These are phyloP conservation scores for Paramecium octaurelia DNA, from an alignment of 73 alveolate species.

Conservation along the genomic window DNA sequence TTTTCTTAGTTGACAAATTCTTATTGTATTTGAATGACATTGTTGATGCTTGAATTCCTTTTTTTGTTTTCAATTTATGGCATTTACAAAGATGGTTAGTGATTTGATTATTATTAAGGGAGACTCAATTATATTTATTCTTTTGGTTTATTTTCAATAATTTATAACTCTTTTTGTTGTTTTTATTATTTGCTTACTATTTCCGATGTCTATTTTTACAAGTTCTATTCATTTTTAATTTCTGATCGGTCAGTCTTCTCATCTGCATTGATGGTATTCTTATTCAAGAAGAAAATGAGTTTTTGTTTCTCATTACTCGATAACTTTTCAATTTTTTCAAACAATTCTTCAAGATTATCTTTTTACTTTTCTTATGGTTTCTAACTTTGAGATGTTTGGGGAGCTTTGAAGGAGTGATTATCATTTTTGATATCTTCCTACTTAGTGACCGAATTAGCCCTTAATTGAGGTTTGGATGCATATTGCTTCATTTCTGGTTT, in stretches of 20 bases:
- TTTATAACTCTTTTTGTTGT: slow-evolving; percentile 40
- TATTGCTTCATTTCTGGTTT: background rate
- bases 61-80: slow-evolving; percentile 9
- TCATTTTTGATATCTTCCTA: background rate
- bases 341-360: background rate
- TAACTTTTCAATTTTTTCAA: background rate
- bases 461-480: slow-evolving; percentile 36
- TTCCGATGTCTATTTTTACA: background rate
- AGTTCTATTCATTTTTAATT: background rate
- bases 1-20: slow-evolving; percentile 52
- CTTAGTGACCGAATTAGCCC: background rate
- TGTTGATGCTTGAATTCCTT: background rate
- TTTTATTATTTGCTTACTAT: background rate
- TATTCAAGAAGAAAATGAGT: background rate
- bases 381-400: background rate
- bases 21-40: slow-evolving; percentile 34
- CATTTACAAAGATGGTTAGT: slow-evolving; percentile 3
- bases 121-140: background rate
- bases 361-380: background rate
- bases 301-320: background rate
- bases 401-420: background rate
- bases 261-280: background rate
- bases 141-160: background rate
- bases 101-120: background rate
- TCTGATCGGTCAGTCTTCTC: background rate